phyloP scores from a whole-genome alignment of 2,329 filamentous ascomycete species.

The Colletotrichum graminicola region DNA sequence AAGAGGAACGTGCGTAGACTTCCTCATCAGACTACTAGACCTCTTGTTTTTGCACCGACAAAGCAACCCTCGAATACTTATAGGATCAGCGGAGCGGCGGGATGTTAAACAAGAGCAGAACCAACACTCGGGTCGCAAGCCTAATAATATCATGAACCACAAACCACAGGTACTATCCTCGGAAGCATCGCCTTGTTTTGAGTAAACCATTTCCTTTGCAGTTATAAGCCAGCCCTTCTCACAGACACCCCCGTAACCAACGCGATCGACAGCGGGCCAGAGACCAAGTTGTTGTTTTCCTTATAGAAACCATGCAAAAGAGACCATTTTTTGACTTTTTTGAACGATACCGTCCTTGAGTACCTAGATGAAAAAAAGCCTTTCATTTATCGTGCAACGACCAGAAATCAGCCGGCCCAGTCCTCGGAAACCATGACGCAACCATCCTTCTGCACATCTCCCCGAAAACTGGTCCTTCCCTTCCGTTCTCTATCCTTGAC shows the following conservation, averaged over 20 bases:
- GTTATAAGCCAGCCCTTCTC: background rate
- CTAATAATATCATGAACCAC: background rate
- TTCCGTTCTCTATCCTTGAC: slow-evolving; percentile 39
- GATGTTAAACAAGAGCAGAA: background rate
- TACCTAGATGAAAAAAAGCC: slow-evolving; percentile 43
- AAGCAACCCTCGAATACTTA: background rate
- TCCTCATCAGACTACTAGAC: no score
- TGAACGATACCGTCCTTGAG: slow-evolving; percentile 42
- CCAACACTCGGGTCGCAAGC: background rate
- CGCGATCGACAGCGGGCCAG: background rate
- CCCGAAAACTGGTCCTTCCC: slow-evolving; percentile 42
- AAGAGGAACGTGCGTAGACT: no score
- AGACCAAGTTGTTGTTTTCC: background rate
- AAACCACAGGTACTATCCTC: background rate
- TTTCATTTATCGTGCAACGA: slow-evolving; percentile 43
- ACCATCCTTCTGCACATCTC: slow-evolving; percentile 39
- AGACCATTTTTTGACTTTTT: slow-evolving; percentile 43
- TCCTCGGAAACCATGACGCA: slow-evolving; percentile 41
- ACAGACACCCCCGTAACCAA: background rate
- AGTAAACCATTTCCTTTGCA: background rate
- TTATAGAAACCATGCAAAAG: slow-evolving; percentile 39
- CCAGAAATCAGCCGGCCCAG: slow-evolving; percentile 42
- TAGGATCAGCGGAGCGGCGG: no score
- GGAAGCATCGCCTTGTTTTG: background rate
- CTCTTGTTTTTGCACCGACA: no score